Evolutionary conservation across 1,284 basidiomycete species (phyloP).

Genomic region (Tetrapyrgos nigripes): DNA sequence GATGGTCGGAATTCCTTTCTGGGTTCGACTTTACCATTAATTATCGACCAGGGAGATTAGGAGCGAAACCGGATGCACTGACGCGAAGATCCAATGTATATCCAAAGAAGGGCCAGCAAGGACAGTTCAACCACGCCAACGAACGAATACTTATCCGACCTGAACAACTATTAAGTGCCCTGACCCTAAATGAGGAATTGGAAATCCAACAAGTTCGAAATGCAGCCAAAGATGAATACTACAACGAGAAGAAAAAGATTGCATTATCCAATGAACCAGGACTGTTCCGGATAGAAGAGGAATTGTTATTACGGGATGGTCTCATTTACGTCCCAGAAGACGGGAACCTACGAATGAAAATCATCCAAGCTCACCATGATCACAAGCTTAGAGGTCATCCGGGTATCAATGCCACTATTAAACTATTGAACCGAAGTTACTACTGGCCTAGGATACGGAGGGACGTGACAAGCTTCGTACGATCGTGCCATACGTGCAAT

Average conservation of each 20-base stretch:
- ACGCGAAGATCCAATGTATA: conserved; percentile 4
- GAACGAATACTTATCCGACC: neutral
- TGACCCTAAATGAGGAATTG: neutral
- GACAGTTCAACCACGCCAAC: neutral
- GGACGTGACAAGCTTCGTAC: conserved; percentile 22
- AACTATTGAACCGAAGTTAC: conserved; percentile 23
- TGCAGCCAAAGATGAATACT: neutral
- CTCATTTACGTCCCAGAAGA: conserved; percentile 15
- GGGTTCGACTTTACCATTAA: neutral
- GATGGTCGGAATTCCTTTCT: conserved; percentile 34
- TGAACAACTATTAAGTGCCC: neutral
- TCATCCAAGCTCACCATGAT: conserved; percentile 14
- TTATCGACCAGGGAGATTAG: conserved; percentile 2
- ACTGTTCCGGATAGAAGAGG: conserved; percentile 20
- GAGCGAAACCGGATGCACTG: conserved; percentile 8
- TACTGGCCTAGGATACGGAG: conserved; percentile 26
- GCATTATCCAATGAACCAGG: neutral
- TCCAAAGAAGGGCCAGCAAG: neutral
- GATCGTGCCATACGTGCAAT: neutral
- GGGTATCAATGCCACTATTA: conserved; percentile 35
- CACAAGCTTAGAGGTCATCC: conserved; percentile 33
- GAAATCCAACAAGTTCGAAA: neutral
- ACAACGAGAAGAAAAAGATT: neutral
- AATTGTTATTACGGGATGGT: neutral
- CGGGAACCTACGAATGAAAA: neutral